phyloP scores from a whole-genome alignment of 208 protist genomes.

The Wallacemonas rigidus region DNA sequence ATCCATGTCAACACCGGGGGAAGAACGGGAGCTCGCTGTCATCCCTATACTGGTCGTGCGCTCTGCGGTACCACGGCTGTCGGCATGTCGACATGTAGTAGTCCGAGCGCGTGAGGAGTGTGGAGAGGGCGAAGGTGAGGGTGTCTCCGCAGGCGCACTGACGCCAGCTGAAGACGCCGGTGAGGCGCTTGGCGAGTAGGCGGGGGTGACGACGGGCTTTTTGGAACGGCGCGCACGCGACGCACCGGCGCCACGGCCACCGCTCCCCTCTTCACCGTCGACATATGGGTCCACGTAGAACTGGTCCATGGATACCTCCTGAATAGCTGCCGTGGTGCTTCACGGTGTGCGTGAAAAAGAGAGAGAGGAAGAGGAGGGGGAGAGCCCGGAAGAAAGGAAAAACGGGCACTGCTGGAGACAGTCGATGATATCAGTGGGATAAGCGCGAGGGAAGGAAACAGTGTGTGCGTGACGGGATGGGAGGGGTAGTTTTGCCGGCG shows the following conservation, averaged over 20 bases:
- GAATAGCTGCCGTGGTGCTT: too few species aligned
- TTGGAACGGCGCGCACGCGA: background rate
- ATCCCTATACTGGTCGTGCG: too few species aligned
- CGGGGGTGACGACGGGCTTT: background rate
- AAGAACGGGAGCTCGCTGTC: too few species aligned
- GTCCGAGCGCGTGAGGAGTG: background rate
- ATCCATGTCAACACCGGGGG: too few species aligned
- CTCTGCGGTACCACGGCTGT: too few species aligned
- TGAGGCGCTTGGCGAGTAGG: constrained; percentile 4
- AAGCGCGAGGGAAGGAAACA: too few species aligned
- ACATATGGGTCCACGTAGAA: constrained; percentile 11
- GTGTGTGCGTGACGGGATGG: too few species aligned
- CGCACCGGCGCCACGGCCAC: background rate
- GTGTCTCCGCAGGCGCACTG: background rate
- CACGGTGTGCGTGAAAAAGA: background rate
- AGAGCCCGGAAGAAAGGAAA: background rate
- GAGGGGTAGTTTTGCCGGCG: too few species aligned
- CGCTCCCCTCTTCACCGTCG: background rate
- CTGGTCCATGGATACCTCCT: background rate
- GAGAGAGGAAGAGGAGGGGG: background rate
- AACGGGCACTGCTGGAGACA: too few species aligned
- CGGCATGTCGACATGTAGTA: background rate
- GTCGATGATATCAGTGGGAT: too few species aligned
- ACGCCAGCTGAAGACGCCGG: background rate
- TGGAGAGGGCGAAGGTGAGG: background rate